Base-by-base conservation (phyloP, 192 early-diverging fungal species). In the Blastocladiella britannica region DNA sequence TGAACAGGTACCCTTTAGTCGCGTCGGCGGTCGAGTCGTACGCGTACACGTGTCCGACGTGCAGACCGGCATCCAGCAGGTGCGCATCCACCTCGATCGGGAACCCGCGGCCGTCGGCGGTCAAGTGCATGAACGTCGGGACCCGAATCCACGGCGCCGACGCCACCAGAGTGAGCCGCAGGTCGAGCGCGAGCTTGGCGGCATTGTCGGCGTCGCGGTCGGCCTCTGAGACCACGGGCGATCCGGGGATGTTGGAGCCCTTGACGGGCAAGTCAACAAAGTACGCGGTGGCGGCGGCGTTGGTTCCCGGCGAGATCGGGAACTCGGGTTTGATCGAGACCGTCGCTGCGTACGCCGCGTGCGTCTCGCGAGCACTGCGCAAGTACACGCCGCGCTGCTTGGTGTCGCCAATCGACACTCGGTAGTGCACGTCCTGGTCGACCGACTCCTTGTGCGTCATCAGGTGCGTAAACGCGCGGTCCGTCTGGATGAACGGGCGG, bases 401-500 rank as follows among this genome's bases (percentile, higher is more conserved):
- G 28, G 52, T 12, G 18, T 65, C 62, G 28, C 23, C 22, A 6
- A 68, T 28, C 9, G 26, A 54, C 8, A 78, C 72, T 26, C 69
- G 54, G 63, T 85, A 95, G 25, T 71, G 52, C n/a, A 93, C 70
- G 54, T 90, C 86, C 63, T 80, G 70, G 61, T 77, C 72, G 4
- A 60, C 56, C 24, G 72, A 69, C 51, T 72, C 66, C 53, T 70
- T 68, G 63, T 77, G 71, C 26, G 63, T 73, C 43, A 78, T 62
- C 7, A 96, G 67, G 64, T 88, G 87, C 53, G 80, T 75, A 82
- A 85, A 96, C 0, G 91, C 81, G 22, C 79, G 76, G 31, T 89
- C 82, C 7, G 91, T 86, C 70, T 96, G 92, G 56, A 96, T 68
- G 57, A 94, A 76, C 0, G 85, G 84, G 28, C 85, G 80, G 31